Conservation (phyloP, 345 rosid genomes). For the Erodium maritimum region DNA sequence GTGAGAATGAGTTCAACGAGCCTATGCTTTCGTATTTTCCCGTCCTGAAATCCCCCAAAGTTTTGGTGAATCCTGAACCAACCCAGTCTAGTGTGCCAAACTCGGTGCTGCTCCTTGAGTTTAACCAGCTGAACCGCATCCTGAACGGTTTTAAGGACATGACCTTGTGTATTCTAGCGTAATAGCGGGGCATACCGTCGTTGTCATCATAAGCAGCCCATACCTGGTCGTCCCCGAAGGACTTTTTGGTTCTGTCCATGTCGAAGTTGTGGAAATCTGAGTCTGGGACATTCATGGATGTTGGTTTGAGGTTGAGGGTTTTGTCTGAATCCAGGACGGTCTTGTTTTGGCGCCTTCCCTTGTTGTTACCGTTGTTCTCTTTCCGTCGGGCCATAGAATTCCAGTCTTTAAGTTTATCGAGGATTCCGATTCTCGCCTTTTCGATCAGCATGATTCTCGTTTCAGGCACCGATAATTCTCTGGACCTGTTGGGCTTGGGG, state of each 20-base stretch:
- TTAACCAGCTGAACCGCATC: constrained; percentile 77
- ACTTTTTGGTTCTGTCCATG: constrained; percentile 44
- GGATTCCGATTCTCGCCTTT: constrained; percentile 29
- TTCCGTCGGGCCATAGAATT: too few relatives aligned
- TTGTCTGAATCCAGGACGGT: too few relatives aligned
- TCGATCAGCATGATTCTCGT: constrained; percentile 31
- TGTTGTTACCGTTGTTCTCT: too few relatives aligned
- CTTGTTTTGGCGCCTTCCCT: too few relatives aligned
- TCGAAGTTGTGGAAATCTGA: constrained; percentile 75
- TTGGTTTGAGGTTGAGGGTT: constrained; percentile 12
- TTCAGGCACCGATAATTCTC: constrained; percentile 34
- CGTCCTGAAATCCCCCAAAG: constrained; percentile 62
- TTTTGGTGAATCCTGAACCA: constrained; percentile 56
- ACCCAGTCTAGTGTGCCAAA: constrained; percentile 50
- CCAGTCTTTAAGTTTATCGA: constrained; percentile 28
- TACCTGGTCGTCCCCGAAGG: constrained; percentile 54
- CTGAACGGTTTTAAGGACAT: constrained; percentile 54
- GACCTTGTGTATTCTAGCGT: constrained; percentile 71
- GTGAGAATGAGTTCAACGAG: constrained; percentile 55
- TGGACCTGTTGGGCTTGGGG: constrained; percentile 16
- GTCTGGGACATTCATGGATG: constrained; percentile 57
- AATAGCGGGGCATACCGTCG: constrained; percentile 81
- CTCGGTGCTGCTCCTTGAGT: constrained; percentile 48
- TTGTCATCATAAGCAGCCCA: constrained; percentile 85
- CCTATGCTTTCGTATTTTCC: constrained; percentile 38